A percentile compares a stretch with the other conserved stretches of the same genome.
phyloP scores from a whole-genome alignment of 257 asterid genomes.

The Cruciata laevipes region DNA sequence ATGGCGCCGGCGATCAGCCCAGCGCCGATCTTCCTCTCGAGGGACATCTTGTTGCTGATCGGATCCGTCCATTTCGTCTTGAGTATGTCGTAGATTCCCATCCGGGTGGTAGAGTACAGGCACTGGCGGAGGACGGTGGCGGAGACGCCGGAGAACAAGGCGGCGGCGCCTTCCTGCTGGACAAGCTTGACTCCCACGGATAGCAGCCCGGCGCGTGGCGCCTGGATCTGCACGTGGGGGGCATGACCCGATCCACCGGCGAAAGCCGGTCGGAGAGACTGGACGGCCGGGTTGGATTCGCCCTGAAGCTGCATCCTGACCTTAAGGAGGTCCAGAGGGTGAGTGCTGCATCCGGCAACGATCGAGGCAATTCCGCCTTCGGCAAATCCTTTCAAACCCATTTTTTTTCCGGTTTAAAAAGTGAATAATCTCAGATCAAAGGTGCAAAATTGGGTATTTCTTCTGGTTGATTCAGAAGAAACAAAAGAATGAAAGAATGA shows the following conservation, averaged over 20 bases:
- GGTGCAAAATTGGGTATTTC: not conserved
- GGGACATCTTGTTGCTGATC: constrained; percentile 39
- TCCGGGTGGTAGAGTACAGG: constrained; percentile 79
- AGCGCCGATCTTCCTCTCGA: constrained; percentile 51
- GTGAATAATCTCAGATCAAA: not conserved
- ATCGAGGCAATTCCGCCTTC: constrained; percentile 94
- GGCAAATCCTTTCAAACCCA: constrained; percentile 83
- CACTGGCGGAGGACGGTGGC: constrained; percentile 94
- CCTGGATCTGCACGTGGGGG: constrained; percentile 24
- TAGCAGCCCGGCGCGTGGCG: constrained; percentile 53
- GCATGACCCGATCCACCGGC: constrained; percentile 24
- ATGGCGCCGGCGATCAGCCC: constrained; percentile 79
- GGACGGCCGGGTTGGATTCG: constrained; percentile 31
- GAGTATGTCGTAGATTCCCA: constrained; percentile 78
- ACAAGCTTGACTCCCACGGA: constrained; percentile 57
- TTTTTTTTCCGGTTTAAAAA: constrained; percentile 4
- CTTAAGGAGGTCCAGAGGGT: constrained; percentile 73
- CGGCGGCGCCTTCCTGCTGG: constrained; percentile 64
- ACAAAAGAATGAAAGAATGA: not conserved
- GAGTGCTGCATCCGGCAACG: constrained; percentile 81
- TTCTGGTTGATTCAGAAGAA: not conserved
- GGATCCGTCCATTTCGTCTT: constrained; percentile 75
- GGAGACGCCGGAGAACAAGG: constrained; percentile 83
- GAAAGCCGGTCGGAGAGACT: constrained; percentile 51
- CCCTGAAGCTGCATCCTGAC: constrained; percentile 92